phyloP scores from a whole-genome alignment of 164 flowering plant species.

The Berberis vulgaris region DNA sequence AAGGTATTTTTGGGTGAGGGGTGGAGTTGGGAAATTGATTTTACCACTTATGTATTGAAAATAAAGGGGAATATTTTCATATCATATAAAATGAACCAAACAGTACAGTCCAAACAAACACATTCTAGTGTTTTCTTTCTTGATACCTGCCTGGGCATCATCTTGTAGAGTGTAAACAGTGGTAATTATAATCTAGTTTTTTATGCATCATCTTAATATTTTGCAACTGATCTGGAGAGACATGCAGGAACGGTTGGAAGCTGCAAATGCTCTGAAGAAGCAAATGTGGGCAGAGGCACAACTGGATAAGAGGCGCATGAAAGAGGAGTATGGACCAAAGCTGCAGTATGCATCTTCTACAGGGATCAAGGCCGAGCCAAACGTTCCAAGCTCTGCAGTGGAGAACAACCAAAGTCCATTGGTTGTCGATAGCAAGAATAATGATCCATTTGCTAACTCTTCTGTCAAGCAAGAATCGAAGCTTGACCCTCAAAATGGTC shows the following conservation, averaged over 20 bases:
- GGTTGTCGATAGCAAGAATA: conserved; percentile 29
- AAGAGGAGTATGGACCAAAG: conserved; percentile 54
- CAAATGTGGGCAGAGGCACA: conserved; percentile 96
- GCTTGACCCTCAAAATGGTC: conserved; percentile 25
- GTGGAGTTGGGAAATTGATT: no score
- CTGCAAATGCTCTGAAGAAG: conserved; percentile 84
- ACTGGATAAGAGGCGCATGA: conserved; percentile 72
- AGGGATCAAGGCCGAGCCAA: conserved; percentile 36
- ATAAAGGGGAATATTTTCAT: no score
- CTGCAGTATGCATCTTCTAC: conserved; percentile 27
- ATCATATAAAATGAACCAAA: no score
- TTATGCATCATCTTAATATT: no score
- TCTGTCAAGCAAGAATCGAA: conserved; percentile 27
- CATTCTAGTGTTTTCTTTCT: no score
- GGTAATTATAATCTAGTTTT: no score
- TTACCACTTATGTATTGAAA: no score
- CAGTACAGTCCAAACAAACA: no score
- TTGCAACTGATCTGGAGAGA: neutral
- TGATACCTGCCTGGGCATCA: no score
- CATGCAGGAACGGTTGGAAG: conserved; percentile 85
- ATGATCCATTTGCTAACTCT: conserved; percentile 25
- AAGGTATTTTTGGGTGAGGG: no score
- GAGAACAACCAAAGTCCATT: conserved; percentile 53
- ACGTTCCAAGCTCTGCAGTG: conserved; percentile 14
- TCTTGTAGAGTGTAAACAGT: no score